Conservation (phyloP, 495 filamentous ascomycete genomes). For the Podospora sp. region DNA sequence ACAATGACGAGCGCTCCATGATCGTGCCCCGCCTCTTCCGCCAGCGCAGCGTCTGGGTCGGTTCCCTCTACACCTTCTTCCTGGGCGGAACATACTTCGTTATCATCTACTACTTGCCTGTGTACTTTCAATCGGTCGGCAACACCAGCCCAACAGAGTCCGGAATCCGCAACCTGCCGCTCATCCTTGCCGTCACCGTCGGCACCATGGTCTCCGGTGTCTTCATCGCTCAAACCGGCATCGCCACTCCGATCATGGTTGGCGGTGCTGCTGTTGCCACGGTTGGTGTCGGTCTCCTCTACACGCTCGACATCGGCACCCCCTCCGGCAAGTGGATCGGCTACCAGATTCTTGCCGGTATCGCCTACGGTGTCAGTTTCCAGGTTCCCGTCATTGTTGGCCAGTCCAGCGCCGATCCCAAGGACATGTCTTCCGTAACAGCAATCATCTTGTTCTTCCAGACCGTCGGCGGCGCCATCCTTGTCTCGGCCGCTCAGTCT, state of each 20-base stretch:
- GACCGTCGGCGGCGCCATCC: constrained; percentile 51
- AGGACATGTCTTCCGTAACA: constrained; percentile 36
- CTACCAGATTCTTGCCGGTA: constrained; percentile 60
- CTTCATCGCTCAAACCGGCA: constrained; percentile 49
- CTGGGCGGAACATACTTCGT: constrained; percentile 50
- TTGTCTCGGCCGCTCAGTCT: constrained; percentile 49
- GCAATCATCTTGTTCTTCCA: constrained; percentile 60
- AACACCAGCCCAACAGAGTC: constrained; percentile 47
- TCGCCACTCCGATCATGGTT: constrained; percentile 54
- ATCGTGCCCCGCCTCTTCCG: constrained; percentile 49
- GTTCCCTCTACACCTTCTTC: constrained; percentile 42
- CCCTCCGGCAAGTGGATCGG: constrained; percentile 55
- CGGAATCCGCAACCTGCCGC: constrained; percentile 56
- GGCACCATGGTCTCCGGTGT: constrained; percentile 50
- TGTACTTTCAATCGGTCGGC: constrained; percentile 63
- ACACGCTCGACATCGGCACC: constrained; percentile 50
- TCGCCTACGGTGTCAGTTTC: constrained; percentile 53
- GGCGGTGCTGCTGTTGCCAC: constrained; percentile 59
- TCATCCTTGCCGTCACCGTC: constrained; percentile 55
- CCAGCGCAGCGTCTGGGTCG: constrained; percentile 46
- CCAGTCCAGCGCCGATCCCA: constrained; percentile 52
- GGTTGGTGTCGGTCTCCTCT: constrained; percentile 55
- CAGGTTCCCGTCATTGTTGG: constrained; percentile 58
- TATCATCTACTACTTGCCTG: constrained; percentile 61
- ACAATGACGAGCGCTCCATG: constrained; percentile 45